phyloP scores from a whole-genome alignment of 1,284 basidiomycete genomes.

The Wallemia ichthyophaga region DNA sequence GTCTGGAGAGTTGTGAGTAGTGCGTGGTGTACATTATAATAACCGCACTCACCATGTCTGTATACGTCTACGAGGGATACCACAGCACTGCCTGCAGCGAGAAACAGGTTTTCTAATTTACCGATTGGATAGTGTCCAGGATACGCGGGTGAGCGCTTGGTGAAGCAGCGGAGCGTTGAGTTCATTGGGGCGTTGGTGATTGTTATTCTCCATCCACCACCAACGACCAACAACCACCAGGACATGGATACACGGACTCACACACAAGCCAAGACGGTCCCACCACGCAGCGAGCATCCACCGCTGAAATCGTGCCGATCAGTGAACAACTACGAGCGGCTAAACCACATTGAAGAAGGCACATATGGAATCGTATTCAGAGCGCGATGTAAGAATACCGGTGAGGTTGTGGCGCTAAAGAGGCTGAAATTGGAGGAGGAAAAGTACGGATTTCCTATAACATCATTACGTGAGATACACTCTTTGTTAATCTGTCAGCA shows the following conservation, averaged over 20 bases:
- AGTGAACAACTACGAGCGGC: slow-evolving; percentile 65
- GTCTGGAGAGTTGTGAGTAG: slow-evolving; percentile 22
- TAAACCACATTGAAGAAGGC: slow-evolving; percentile 98
- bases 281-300: slow-evolving; percentile 23
- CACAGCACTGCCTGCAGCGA: slow-evolving; percentile 58
- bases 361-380: slow-evolving; percentile 94
- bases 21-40: not conserved
- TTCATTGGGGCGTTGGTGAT: not conserved
- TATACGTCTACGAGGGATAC: slow-evolving; percentile 40
- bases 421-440: slow-evolving; percentile 95
- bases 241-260: not conserved
- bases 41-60: slow-evolving; percentile 2
- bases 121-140: not conserved
- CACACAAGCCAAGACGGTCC: not conserved
- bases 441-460: slow-evolving; percentile 94
- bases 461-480: slow-evolving; percentile 75
- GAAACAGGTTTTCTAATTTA: slow-evolving; percentile 39
- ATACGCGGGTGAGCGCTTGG: not conserved
- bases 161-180: not conserved
- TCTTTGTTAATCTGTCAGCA: slow-evolving; percentile 73
- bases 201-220: not conserved
- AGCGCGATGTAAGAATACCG: slow-evolving; percentile 69
- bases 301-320: slow-evolving; percentile 51
- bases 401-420: slow-evolving; percentile 85
- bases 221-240: no score